phyloP scores from a whole-genome alignment of 2,329 filamentous ascomycete species.

The Dactylellina haptotyla region DNA sequence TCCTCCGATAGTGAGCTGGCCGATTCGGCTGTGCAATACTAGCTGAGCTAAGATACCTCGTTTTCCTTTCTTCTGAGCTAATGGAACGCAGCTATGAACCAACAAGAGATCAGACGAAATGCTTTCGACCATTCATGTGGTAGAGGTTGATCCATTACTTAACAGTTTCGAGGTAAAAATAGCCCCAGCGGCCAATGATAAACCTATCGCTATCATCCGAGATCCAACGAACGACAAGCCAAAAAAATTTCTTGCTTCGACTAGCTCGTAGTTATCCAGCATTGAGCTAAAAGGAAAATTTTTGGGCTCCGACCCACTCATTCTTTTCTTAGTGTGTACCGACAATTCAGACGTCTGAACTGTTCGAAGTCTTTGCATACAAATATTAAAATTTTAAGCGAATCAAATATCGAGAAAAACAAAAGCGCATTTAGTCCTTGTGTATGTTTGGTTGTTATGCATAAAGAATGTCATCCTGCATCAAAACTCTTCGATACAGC shows the following conservation, averaged over 20 bases:
- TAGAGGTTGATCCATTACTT: background rate
- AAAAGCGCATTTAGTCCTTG: constrained; percentile 46
- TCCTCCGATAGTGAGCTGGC: constrained; percentile 26
- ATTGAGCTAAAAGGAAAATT: constrained; percentile 25
- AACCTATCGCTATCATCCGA: constrained; percentile 40
- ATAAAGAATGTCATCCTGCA: constrained; percentile 54
- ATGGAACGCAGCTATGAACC: constrained; percentile 6
- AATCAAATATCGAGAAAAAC: constrained; percentile 49
- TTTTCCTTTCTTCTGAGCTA: constrained; percentile 6
- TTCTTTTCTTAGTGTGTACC: constrained; percentile 23
- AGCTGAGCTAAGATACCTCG: background rate
- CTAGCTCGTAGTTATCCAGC: constrained; percentile 8
- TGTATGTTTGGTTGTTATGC: constrained; percentile 48
- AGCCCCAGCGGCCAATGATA: constrained; percentile 34
- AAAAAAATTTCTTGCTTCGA: constrained; percentile 13
- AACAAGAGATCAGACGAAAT: constrained; percentile 53
- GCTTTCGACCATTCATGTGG: background rate
- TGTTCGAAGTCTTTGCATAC: constrained; percentile 44
- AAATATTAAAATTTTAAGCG: constrained; percentile 31
- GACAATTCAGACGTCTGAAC: constrained; percentile 53
- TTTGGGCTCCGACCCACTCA: constrained; percentile 33
- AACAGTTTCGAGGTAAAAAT: constrained; percentile 41
- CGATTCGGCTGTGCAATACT: constrained; percentile 32
- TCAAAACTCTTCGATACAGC: constrained; percentile 23
- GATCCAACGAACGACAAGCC: constrained; percentile 14